A percentile compares a stretch with the other conserved stretches of the same genome.
Conservation (phyloP, 495 filamentous ascomycete genomes). For the Penicillium malachiteum region DNA sequence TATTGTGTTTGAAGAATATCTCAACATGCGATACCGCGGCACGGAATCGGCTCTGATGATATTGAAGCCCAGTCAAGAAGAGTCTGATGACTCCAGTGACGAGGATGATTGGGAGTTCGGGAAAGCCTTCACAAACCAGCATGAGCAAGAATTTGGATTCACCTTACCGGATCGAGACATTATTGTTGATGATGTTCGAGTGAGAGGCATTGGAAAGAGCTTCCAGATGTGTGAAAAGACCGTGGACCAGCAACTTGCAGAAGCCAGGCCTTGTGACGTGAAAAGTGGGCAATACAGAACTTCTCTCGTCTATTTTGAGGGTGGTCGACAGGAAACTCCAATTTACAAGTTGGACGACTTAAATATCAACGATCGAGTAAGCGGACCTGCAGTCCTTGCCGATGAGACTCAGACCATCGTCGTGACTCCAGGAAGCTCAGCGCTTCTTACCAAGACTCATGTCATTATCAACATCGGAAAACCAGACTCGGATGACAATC, state of each 20-base stretch:
- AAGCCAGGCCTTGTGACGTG: slow-evolving; percentile 50
- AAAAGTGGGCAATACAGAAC: slow-evolving; percentile 29
- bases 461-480: slow-evolving; percentile 32
- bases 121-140: slow-evolving; percentile 78
- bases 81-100: slow-evolving; percentile 10
- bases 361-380: slow-evolving; percentile 65
- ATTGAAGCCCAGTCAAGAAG: slow-evolving; percentile 42
- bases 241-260: slow-evolving; percentile 79
- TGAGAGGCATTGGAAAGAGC: slow-evolving; percentile 72
- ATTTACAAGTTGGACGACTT: slow-evolving; percentile 81
- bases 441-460: slow-evolving; percentile 26
- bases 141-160: slow-evolving; percentile 94
- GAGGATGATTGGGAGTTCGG: slow-evolving; percentile 65
- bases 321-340: slow-evolving; percentile 69
- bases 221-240: slow-evolving; percentile 69
- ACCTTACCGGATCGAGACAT: slow-evolving; percentile 79
- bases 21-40: slow-evolving; percentile 52
- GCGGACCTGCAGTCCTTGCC: slow-evolving; percentile 82
- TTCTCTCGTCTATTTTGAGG: slow-evolving; percentile 41
- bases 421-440: slow-evolving; percentile 71
- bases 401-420: slow-evolving; percentile 95
- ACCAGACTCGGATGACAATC: slow-evolving; percentile 43
- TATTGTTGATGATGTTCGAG: slow-evolving; percentile 88
- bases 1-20: slow-evolving; percentile 43
- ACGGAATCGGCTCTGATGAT: slow-evolving; percentile 53